These are phyloP conservation scores for Eutrema heterophyllum DNA, from an alignment of 345 rosid species.

Conservation along the genomic window DNA sequence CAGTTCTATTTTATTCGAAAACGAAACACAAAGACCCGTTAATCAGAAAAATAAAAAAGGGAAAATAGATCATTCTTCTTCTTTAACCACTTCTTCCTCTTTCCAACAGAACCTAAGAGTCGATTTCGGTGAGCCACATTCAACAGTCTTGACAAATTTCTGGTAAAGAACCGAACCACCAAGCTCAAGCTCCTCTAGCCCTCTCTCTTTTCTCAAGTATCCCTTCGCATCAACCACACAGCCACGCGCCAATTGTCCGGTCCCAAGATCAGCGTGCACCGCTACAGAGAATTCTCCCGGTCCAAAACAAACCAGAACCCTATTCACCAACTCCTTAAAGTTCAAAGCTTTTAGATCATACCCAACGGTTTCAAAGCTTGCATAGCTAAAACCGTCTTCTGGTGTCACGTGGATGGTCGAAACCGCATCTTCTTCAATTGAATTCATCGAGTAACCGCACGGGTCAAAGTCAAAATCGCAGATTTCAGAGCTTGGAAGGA, in stretches of 20 bases:
- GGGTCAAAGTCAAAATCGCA: conserved; percentile 80
- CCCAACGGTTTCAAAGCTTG: conserved; percentile 74
- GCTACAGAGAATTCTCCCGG: conserved; percentile 63
- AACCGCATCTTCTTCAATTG: conserved; percentile 60
- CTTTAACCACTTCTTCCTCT: conserved; percentile 45
- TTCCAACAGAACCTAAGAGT: conserved; percentile 51
- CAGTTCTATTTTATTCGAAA: background rate
- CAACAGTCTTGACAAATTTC: conserved; percentile 35
- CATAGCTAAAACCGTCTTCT: conserved; percentile 77
- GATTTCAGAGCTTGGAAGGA: conserved; percentile 58
- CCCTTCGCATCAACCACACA: conserved; percentile 42
- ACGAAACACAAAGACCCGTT: background rate
- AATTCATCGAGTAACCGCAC: conserved; percentile 83
- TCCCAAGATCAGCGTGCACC: conserved; percentile 40
- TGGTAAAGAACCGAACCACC: conserved; percentile 56
- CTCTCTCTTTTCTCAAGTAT: conserved; percentile 43
- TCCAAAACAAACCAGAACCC: conserved; percentile 56
- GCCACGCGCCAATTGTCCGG: conserved; percentile 16
- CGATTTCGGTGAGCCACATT: conserved; percentile 45
- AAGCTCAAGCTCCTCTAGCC: conserved; percentile 45
- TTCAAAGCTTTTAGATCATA: conserved; percentile 40
- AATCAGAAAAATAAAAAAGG: background rate
- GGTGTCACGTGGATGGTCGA: conserved; percentile 83
- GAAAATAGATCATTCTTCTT: conserved; percentile 26
- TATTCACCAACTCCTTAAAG: conserved; percentile 42